Percentiles rank a stretch among this genome's conserved stretches.
Evolutionary conservation across 1,139 yeast genomes (phyloP).

Genomic region (Hyphopichia pseudoburtonii): DNA sequence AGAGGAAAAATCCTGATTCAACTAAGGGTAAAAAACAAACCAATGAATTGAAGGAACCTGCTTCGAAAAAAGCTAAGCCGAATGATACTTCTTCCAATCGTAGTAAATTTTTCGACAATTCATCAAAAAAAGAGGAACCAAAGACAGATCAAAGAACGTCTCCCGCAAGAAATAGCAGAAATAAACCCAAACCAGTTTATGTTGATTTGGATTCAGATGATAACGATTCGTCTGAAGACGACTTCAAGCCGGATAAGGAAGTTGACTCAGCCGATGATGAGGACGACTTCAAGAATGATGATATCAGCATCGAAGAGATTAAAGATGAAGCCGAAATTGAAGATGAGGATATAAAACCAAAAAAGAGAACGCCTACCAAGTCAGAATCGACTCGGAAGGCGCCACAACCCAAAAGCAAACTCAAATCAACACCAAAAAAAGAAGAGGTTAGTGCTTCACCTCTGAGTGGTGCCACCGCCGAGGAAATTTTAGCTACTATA

Average conservation of each 20-base stretch:
- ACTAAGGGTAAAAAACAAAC: not conserved
- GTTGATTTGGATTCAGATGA: conserved; percentile 21
- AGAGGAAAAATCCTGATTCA: conserved; percentile 5
- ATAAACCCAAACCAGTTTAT: conserved; percentile 5
- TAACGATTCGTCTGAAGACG: conserved; percentile 16
- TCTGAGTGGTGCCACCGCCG: conserved; percentile 33
- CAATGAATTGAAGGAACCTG: conserved; percentile 7
- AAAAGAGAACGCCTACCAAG: conserved; percentile 4
- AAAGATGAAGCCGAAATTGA: conserved; percentile 1
- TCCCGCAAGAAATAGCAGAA: conserved; percentile 4
- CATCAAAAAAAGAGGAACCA: conserved; percentile 3
- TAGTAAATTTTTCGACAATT: conserved; percentile 4
- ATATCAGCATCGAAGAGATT: conserved; percentile 7
- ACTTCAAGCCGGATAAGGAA: conserved; percentile 11
- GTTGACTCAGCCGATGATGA: conserved; percentile 18
- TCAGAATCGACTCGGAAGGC: not conserved
- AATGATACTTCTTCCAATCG: not conserved
- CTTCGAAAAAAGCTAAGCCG: conserved; percentile 7
- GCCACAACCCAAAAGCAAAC: conserved; percentile 1
- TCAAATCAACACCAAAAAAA: conserved; percentile 3
- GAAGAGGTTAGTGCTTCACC: not conserved
- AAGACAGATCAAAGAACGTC: conserved; percentile 8
- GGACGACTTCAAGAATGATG: too few species aligned
- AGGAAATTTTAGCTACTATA: conserved; percentile 55
- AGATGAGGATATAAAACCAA: not conserved